These are phyloP conservation scores for Dianthus caryophyllus DNA, from an alignment of 148 eudicot genomes.

Conservation along the genomic window DNA sequence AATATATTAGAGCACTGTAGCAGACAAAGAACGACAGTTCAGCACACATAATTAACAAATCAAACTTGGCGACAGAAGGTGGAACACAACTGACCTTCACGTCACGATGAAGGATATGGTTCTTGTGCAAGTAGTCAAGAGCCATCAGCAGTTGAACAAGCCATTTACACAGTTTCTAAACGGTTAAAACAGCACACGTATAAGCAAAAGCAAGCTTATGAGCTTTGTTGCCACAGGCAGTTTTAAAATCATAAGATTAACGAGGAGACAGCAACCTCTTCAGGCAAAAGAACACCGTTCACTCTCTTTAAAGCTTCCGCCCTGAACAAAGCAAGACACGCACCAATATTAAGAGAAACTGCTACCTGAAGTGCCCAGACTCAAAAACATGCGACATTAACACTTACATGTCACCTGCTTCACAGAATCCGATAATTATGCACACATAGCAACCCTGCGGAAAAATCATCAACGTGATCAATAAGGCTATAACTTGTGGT, in stretches of 20 bases:
- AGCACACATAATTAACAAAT: slow-evolving; percentile 3
- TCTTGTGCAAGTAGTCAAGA: slow-evolving; percentile 78
- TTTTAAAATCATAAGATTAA: background rate
- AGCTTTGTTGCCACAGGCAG: background rate
- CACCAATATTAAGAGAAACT: slow-evolving; percentile 14
- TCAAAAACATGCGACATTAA: slow-evolving; percentile 9
- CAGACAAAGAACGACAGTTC: slow-evolving; percentile 20
- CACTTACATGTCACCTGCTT: slow-evolving; percentile 99
- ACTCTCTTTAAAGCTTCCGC: slow-evolving; percentile 80
- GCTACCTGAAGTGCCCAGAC: background rate
- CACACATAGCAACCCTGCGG: slow-evolving; percentile 98
- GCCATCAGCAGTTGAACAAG: slow-evolving; percentile 96
- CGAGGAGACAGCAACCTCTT: slow-evolving; percentile 59
- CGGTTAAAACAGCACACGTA: slow-evolving; percentile 14
- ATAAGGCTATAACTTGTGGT: slow-evolving; percentile 7
- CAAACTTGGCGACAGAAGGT: background rate
- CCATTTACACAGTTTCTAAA: slow-evolving; percentile 89
- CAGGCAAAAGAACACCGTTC: slow-evolving; percentile 64
- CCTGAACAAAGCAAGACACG: slow-evolving; percentile 40
- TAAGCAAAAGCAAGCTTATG: slow-evolving; percentile 10
- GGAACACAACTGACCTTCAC: slow-evolving; percentile 57
- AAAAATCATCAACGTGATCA: slow-evolving; percentile 19
- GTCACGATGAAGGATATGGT: slow-evolving; percentile 96
- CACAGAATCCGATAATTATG: slow-evolving; percentile 89
- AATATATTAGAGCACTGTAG: slow-evolving; percentile 94